Evolutionary conservation across 2,329 filamentous ascomycete genomes (phyloP).

Genomic region (Exophiala lecanii-corni): DNA sequence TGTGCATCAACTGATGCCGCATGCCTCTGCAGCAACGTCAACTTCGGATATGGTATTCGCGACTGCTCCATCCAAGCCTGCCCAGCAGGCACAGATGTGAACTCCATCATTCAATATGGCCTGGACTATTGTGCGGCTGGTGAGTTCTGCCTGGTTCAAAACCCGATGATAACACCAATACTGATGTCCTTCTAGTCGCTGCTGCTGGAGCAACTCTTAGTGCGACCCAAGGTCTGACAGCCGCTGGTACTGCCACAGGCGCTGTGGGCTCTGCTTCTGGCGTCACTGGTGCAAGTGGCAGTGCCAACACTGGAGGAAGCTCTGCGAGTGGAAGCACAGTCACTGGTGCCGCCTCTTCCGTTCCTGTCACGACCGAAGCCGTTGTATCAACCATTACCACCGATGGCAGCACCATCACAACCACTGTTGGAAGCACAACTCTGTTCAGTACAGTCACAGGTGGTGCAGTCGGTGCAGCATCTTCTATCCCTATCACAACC

Average conservation of each 20-base stretch:
- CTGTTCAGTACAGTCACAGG: too few relatives aligned
- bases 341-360: conserved; percentile 5
- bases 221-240: conserved; percentile 16
- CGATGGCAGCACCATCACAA: conserved; percentile 12
- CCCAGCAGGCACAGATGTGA: conserved; percentile 33
- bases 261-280: conserved; percentile 10
- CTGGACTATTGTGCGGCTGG: conserved; percentile 34
- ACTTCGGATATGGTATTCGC: conserved; percentile 43
- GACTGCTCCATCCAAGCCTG: conserved; percentile 45
- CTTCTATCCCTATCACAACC: conserved; percentile 21
- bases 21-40: conserved; percentile 37
- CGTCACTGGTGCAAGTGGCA: conserved; percentile 10
- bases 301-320: background rate
- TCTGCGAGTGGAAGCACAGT: background rate
- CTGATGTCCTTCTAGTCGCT: background rate
- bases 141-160: conserved; percentile 7
- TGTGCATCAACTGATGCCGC: conserved; percentile 33
- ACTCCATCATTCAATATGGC: conserved; percentile 32
- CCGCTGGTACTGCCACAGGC: conserved; percentile 8
- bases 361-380: background rate
- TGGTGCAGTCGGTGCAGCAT: conserved; percentile 9
- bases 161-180: background rate
- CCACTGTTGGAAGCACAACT: conserved; percentile 11
- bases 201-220: conserved; percentile 8
- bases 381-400: conserved; percentile 3